Evolutionary conservation across 2,329 filamentous ascomycete species (phyloP), one percentile per base, ranked within the genome.

Genomic region (Fusarium lateritium): DNA sequence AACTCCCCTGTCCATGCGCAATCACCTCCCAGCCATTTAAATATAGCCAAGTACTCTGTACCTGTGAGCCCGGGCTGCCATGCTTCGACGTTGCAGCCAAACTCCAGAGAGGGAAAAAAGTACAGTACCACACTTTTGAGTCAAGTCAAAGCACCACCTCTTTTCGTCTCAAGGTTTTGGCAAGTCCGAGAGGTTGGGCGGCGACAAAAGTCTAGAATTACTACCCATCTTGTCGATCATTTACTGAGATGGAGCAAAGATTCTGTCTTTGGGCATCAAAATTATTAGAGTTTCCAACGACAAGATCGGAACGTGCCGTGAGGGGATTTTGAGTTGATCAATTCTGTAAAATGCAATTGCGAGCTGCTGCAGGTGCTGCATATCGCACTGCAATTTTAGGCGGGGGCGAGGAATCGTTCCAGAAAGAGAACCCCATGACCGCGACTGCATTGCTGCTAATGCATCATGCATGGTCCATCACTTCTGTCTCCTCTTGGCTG

Each of bases 151-250:
- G 56, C 59, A 26, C 40, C 50, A 19, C 34, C 36, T 39, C 46
- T 40, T 24, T 61, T 50, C 53, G 38, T 43, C 36, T 40, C 40
- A 31, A 40, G 52, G 46, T 43, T 51, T 53, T 39, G 50, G 34
- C 36, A 44, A 44, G 36, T 50, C 46, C 46, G 17, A 49, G 33
- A 55, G 22, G 15, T 65, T 60, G 36, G 60, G 53, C 34, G 40
- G 26, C 45, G 31, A 47, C 49, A 24, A 28, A 43, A 36, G 51
- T 52, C 40, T 46, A 31, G 56, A 70, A 34, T 70, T 59, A 42
- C 57, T 70, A 66, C 66, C 66, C 66, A 70, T 67, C 43, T 50
- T 69, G 66, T 59, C 66, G 66, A 69, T 70, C 56, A 51, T 17
- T 50, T 43, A 15, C 8, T 14, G 7, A 24, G 6, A 42, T 14